Evolutionary conservation across 345 rosid species (phyloP), one percentile per base, ranked within the genome.

Genomic region (Diplotaxis tenuifolia): DNA sequence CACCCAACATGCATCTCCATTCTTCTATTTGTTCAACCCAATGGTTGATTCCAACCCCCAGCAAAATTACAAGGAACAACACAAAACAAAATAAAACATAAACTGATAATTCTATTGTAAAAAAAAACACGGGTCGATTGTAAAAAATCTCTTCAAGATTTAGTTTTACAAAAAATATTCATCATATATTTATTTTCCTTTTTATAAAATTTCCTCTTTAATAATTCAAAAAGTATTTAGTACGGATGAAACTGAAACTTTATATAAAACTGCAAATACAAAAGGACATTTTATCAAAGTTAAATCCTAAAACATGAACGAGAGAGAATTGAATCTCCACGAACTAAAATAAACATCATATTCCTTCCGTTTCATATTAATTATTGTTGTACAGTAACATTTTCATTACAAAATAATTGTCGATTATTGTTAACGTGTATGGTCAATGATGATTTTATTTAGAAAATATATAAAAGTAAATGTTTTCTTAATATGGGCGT

Each of bases 1-100:
- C 77, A 56, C 10, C 38, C 52, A 45, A 57, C 66, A 23, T 58
- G 72, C 52, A 65, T 65, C 38, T 42, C 2, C 57, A 55, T 11
- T 15, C 52, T 47, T 47, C 23, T 15, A 2, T 15, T 42, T 21
- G 23, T 73, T 65, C 71, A 29, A 31, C 59, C 5, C n/a, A 65
- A 42, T 45, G 65, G 65, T 29, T 57, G 31, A 56, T 25, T 6
- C 10, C 19, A 18, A 56, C 18, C 25, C 59, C 65, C 2, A 10
- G 16, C 2, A 36, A 11, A 32, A 16, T 14, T 52, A 49, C 52
- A 14, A 50, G 61, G 54, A 34, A 63, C 7, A 42, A 12, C n/a
- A 15, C 12, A 31, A 10, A 57, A 42, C 15, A 16, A 22, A 12
- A n/a, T 56, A 69, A 4, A 69, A 56, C 42, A 18, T 42, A 56